Percentiles rank a stretch among this genome's conserved stretches.
These are phyloP conservation scores for Fusarium zealandicum DNA, from an alignment of 2,329 filamentous ascomycete species.

Conservation along the genomic window DNA sequence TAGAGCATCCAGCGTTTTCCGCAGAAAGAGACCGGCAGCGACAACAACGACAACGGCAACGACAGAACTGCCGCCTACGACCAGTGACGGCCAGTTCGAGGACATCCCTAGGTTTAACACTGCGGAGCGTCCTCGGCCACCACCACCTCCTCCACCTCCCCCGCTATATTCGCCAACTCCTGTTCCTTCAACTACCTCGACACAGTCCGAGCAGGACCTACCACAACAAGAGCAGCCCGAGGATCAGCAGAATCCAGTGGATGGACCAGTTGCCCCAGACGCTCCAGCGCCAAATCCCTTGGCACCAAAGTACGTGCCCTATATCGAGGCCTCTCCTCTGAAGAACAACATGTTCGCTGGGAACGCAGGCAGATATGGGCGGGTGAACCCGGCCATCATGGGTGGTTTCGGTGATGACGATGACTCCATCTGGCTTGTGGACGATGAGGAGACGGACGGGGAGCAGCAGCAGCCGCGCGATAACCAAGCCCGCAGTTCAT, in stretches of 20 bases:
- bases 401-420: conserved; percentile 44
- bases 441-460: conserved; percentile 40
- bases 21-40: conserved; percentile 26
- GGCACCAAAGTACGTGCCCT: conserved; percentile 33
- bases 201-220: background rate
- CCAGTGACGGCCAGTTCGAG: no score
- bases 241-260: background rate
- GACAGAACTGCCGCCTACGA: background rate
- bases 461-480: conserved; percentile 5
- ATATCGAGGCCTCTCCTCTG: conserved; percentile 36
- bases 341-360: conserved; percentile 41
- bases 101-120: no score
- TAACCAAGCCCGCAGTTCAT: background rate
- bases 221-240: background rate
- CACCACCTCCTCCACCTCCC: conserved; percentile 1
- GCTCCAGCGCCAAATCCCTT: conserved; percentile 14
- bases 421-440: conserved; percentile 42
- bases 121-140: background rate
- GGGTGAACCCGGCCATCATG: conserved; percentile 44
- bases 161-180: background rate
- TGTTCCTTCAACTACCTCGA: background rate
- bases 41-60: conserved; percentile 4
- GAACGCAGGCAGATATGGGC: conserved; percentile 40
- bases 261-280: background rate
- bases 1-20: conserved; percentile 36